Percentiles rank a stretch among this genome's conserved stretches.
These are phyloP conservation scores for Botryotinia globosa DNA, from an alignment of 2,329 filamentous ascomycete species.

Conservation along the genomic window DNA sequence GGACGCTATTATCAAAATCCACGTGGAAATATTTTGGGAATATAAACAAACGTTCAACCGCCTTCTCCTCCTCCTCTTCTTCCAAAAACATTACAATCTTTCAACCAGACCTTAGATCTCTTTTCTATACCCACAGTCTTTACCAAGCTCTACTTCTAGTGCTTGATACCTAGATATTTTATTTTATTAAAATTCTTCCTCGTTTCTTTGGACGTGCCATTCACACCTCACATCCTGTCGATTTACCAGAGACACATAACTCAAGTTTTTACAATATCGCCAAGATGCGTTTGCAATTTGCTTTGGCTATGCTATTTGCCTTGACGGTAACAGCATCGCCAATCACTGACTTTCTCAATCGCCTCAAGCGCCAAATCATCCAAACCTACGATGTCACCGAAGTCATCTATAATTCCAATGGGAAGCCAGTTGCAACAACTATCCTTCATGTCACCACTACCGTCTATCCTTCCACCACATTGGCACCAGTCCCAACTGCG, in stretches of 20 bases:
- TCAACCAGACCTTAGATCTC: neutral
- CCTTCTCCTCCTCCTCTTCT: slow-evolving; percentile 4
- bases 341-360: slow-evolving; percentile 3
- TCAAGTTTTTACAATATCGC: neutral
- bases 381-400: slow-evolving; percentile 20
- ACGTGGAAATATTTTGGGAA: slow-evolving; percentile 11
- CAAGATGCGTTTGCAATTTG: slow-evolving; percentile 20
- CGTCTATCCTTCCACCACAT: slow-evolving; percentile 18
- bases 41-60: slow-evolving; percentile 9
- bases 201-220: neutral
- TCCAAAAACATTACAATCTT: slow-evolving; percentile 1
- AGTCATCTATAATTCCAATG: slow-evolving; percentile 15
- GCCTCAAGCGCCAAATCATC: slow-evolving; percentile 10
- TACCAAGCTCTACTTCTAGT: slow-evolving; percentile 17
- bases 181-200: neutral
- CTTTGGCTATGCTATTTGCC: slow-evolving; percentile 11
- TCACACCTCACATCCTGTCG: slow-evolving; percentile 4
- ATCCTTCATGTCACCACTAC: slow-evolving; percentile 16
- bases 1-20: neutral
- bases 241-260: slow-evolving; percentile 3
- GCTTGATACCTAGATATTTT: slow-evolving; percentile 6
- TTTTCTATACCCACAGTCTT: slow-evolving; percentile 4
- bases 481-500: slow-evolving; percentile 18
- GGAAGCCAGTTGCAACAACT: slow-evolving; percentile 16
- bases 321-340: slow-evolving; percentile 16